These are phyloP conservation scores for Penicillium sp. DNA, from an alignment of 2,329 filamentous ascomycete genomes.

Conservation along the genomic window DNA sequence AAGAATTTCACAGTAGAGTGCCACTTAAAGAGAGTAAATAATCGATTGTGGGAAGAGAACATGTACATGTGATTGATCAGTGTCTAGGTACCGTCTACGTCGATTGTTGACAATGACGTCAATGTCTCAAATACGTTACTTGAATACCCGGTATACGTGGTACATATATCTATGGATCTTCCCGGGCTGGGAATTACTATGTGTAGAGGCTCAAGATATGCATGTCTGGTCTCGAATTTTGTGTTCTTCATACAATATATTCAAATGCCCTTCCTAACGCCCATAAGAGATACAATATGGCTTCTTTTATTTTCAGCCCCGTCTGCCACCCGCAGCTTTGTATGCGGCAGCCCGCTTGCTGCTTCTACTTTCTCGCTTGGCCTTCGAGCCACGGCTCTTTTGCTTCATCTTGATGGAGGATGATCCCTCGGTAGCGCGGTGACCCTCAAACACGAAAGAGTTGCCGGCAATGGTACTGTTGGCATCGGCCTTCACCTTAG, in stretches of 20 bases:
- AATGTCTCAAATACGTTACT: not conserved
- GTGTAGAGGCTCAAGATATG: not conserved
- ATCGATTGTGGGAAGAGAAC: not conserved
- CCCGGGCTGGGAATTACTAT: not conserved
- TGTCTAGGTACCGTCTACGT: not conserved
- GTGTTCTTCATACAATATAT: slow-evolving; percentile 8
- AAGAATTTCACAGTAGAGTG: not conserved
- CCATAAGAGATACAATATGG: slow-evolving; percentile 18
- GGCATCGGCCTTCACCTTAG: slow-evolving; percentile 35
- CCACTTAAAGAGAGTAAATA: not conserved
- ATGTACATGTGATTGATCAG: not conserved
- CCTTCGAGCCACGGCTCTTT: slow-evolving; percentile 43
- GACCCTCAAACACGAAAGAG: slow-evolving; percentile 47
- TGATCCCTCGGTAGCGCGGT: slow-evolving; percentile 41
- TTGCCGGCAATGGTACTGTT: slow-evolving; percentile 32
- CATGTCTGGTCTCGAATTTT: slow-evolving; percentile 1
- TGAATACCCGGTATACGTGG: not conserved
- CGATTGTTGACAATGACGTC: slow-evolving; percentile 4
- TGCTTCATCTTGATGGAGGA: slow-evolving; percentile 37
- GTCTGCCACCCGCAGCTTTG: slow-evolving; percentile 39
- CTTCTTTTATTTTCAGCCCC: slow-evolving; percentile 18
- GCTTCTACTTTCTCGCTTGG: slow-evolving; percentile 44
- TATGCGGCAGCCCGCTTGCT: slow-evolving; percentile 46
- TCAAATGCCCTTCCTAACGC: slow-evolving; percentile 26
- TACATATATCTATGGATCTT: not conserved